Evolutionary conservation across 2,329 filamentous ascomycete species (phyloP), one percentile per base, ranked within the genome.

Genomic region (Pseudofabraea citricarpa): DNA sequence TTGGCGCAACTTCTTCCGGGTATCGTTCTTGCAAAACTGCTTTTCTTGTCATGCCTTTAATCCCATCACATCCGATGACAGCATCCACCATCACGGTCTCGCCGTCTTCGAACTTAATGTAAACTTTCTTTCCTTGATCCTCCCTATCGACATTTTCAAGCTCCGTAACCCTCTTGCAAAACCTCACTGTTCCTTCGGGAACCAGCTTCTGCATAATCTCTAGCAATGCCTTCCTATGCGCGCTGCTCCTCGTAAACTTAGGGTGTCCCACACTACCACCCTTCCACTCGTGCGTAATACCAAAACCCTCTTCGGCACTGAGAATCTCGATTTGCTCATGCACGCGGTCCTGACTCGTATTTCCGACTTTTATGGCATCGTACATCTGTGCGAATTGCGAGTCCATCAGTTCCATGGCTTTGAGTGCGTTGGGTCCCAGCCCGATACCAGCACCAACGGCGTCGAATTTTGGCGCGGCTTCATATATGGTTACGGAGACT

Each of bases 1-100:
- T 50, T 2, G 66, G 56, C 3, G 24, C 13, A 2, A 52, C 44
- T 19, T 51, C 46, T 3, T 66, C 58, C 5, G 47, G 50, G 15
- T 27, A 52, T 20, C 43, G 41, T 10, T 37, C 35, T 1, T 71
- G 73, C 6, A 81, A 63, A 3, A 84, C 61, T 9, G 73, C 54
- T 15, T 69, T 55, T 6, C 79, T 67, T 3, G 74, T 66, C 4
- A 67, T 64, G 1, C 75, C 79, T 56, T 77, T 76, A 56, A 84
- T 81, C 1, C 80, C 81, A 58, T 84, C 80, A 42, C 50, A 53
- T 1, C 50, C 50, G 22, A 53, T 36, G 3, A 53, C 44, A 2
- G 66, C 64, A 46, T 62, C 63, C 31, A 70, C 66, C 12, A 59
- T 49, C 1, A 62, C 67, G 1, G 49, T 55, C 0, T 60, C 65